Evolutionary conservation across 2,329 filamentous ascomycete genomes (phyloP).

Genomic region (Sarocladium strictum): DNA sequence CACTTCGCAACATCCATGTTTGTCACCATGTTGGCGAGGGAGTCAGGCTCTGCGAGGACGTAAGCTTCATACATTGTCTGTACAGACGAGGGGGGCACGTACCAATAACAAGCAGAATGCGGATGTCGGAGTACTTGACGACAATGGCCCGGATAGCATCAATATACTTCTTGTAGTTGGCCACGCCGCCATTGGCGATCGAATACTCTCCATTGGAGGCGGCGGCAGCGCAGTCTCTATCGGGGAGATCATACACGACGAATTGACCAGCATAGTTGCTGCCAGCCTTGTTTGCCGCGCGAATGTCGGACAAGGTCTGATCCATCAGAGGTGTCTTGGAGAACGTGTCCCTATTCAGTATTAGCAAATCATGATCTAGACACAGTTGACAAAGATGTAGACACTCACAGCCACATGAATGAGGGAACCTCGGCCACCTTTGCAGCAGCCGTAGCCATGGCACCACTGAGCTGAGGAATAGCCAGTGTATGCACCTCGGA

Average conservation of each 20-base stretch:
- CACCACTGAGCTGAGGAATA: constrained; percentile 54
- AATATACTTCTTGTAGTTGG: constrained; percentile 52
- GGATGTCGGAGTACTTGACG: constrained; percentile 36
- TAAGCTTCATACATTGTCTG: constrained; percentile 16
- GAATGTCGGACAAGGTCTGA: constrained; percentile 38
- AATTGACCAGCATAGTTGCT: constrained; percentile 40
- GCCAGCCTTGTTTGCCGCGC: constrained; percentile 28
- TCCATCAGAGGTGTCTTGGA: constrained; percentile 42
- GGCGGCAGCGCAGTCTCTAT: constrained; percentile 51
- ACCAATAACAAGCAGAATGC: constrained; percentile 39
- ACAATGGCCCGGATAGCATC: constrained; percentile 38
- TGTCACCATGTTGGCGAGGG: constrained; percentile 53
- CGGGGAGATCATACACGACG: constrained; percentile 53
- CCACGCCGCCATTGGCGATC: constrained; percentile 42
- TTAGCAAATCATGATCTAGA: constrained; percentile 11
- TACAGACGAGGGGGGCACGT: constrained; percentile 12
- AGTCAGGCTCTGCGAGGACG: constrained; percentile 40
- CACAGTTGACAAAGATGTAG: not conserved
- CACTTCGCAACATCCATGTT: constrained; percentile 48
- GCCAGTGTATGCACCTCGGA: constrained; percentile 49
- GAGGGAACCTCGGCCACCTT: constrained; percentile 46
- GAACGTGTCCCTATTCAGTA: constrained; percentile 37
- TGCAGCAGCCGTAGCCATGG: constrained; percentile 45
- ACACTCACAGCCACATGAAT: constrained; percentile 45
- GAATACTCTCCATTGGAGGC: constrained; percentile 52